Conservation (phyloP, 768 basidiomycete genomes). For the Trametes cubensis region DNA sequence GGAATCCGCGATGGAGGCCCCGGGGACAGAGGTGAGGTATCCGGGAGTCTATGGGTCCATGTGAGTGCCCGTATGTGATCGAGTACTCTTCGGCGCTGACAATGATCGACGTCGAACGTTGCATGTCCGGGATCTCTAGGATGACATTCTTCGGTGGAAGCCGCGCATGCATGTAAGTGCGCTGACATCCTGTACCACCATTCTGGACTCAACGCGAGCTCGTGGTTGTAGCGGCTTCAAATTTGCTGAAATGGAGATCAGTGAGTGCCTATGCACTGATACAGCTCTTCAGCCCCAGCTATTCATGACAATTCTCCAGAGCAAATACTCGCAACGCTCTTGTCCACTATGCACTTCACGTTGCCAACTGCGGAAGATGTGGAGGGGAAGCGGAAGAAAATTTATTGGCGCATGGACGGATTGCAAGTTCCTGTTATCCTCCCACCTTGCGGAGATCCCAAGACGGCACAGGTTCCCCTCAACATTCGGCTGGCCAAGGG, state of each 20-base stretch:
- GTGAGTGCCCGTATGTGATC: slow-evolving; percentile 8
- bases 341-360: slow-evolving; percentile 40
- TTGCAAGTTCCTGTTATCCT: slow-evolving; percentile 42
- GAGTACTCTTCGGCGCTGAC: too few relatives aligned
- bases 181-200: neutral
- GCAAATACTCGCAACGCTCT: slow-evolving; percentile 40
- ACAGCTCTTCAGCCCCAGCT: neutral
- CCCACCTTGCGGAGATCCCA: slow-evolving; percentile 38
- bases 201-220: too few relatives aligned
- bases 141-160: slow-evolving; percentile 32
- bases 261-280: slow-evolving; percentile 23
- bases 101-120: neutral
- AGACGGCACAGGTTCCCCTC: slow-evolving; percentile 38
- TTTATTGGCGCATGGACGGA: slow-evolving; percentile 41
- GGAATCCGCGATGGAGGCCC: neutral
- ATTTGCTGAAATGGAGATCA: slow-evolving; percentile 30
- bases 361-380: slow-evolving; percentile 34
- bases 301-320: slow-evolving; percentile 25
- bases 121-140: slow-evolving; percentile 14
- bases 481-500: too few relatives aligned
- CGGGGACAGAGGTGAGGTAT: slow-evolving; percentile 14
- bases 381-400: slow-evolving; percentile 37
- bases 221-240: slow-evolving; percentile 24
- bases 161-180: slow-evolving; percentile 28
- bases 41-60: slow-evolving; percentile 29